Conservation (phyloP, 164 flowering plant species). For the Pachysandra terminalis region DNA sequence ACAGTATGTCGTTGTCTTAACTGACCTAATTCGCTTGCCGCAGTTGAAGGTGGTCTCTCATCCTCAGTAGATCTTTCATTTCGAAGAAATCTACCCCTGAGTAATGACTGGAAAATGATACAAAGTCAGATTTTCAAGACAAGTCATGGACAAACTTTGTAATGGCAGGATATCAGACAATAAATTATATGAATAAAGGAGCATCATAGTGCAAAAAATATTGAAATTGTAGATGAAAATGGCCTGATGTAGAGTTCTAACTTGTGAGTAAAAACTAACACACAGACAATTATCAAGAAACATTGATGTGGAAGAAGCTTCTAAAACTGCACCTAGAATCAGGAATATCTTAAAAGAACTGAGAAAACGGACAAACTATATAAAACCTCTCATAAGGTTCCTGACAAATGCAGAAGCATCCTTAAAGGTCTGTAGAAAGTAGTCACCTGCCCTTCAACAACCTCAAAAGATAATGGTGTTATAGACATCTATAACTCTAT, state of each 20-base stretch:
- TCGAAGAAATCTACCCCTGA: conserved; percentile 78
- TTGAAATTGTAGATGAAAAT: neutral
- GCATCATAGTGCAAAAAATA: neutral
- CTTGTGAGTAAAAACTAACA: neutral
- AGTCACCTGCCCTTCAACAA: too few species aligned
- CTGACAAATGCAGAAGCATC: too few species aligned
- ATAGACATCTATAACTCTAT: too few species aligned
- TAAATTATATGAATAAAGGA: neutral
- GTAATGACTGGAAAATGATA: conserved; percentile 57
- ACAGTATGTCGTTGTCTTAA: conserved; percentile 80
- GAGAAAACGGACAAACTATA: neutral
- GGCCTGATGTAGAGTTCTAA: neutral
- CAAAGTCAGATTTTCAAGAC: conserved; percentile 11
- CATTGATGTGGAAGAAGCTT: conserved; percentile 1
- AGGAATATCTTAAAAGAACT: neutral
- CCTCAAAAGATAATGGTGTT: too few species aligned
- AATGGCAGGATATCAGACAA: neutral
- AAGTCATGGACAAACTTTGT: neutral
- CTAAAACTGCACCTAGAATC: neutral
- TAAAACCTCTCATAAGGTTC: too few species aligned
- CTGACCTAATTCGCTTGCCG: conserved; percentile 77
- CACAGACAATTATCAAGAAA: neutral
- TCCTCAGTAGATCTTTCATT: conserved; percentile 47
- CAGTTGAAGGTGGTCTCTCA: conserved; percentile 58
- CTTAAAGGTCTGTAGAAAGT: too few species aligned